These are phyloP conservation scores for Monosporascus sp. DNA, from an alignment of 2,329 filamentous ascomycete species.

Conservation along the genomic window DNA sequence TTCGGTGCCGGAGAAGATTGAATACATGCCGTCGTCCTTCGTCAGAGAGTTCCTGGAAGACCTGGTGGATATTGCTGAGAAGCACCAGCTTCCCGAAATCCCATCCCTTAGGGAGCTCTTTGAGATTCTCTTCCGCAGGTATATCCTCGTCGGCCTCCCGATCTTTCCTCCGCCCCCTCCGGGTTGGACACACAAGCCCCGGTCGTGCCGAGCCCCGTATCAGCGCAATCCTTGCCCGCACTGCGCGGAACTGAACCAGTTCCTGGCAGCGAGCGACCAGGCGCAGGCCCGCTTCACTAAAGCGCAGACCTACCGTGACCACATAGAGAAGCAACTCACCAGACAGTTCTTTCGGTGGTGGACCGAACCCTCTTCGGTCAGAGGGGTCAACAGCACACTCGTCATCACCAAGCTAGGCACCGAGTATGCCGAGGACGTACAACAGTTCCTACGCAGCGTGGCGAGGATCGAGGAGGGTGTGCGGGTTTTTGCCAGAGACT, in stretches of 20 bases:
- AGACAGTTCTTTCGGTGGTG: neutral
- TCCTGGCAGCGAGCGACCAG: slow-evolving; percentile 1
- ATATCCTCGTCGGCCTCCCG: neutral
- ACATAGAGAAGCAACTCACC: slow-evolving; percentile 1
- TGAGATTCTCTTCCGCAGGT: slow-evolving; percentile 1
- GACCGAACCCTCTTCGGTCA: neutral
- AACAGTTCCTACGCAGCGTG: neutral
- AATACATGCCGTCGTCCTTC: neutral
- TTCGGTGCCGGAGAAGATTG: neutral
- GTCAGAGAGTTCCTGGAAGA: neutral
- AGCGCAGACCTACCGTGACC: neutral
- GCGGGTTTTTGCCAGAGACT: slow-evolving; percentile 1
- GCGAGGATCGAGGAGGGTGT: neutral
- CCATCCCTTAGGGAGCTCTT: neutral
- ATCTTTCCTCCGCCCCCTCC: neutral
- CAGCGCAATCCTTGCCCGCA: neutral
- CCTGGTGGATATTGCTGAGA: neutral
- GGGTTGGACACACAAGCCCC: neutral
- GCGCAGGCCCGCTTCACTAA: neutral
- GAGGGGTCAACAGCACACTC: neutral
- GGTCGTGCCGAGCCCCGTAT: neutral
- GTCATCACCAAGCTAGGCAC: slow-evolving; percentile 5
- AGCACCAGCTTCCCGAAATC: neutral
- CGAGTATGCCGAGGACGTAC: slow-evolving; percentile 3
- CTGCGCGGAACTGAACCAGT: slow-evolving; percentile 1